Evolutionary conservation across 2,329 filamentous ascomycete genomes (phyloP).

Genomic region (Colletotrichum sp.): DNA sequence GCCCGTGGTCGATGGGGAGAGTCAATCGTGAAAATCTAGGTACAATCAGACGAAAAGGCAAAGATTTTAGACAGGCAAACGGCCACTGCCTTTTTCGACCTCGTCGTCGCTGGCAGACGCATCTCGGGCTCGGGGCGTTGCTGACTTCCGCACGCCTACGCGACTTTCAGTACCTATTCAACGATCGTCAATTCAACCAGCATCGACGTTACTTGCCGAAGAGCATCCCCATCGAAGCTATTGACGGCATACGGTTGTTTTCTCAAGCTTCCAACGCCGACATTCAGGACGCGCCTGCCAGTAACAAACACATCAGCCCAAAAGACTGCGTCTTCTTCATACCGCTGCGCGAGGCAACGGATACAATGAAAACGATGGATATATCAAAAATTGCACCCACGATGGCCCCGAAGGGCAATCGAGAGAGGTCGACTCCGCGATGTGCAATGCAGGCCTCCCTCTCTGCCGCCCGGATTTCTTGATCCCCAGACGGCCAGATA

Average conservation of each 20-base stretch:
- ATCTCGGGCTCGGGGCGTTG: neutral
- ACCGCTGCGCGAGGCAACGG: conserved; percentile 22
- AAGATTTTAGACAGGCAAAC: neutral
- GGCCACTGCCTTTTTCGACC: neutral
- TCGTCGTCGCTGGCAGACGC: neutral
- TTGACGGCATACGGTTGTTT: too few relatives aligned
- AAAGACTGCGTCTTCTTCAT: conserved; percentile 14
- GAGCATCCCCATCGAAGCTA: too few relatives aligned
- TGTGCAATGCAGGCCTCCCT: conserved; percentile 59
- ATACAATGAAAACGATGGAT: conserved; percentile 25
- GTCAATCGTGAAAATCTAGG: neutral
- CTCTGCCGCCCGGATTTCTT: conserved; percentile 45
- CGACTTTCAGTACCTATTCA: too few relatives aligned
- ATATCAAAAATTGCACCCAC: conserved; percentile 20
- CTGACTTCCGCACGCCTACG: neutral
- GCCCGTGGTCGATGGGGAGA: neutral
- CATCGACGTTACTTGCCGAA: too few relatives aligned
- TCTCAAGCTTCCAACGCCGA: too few relatives aligned
- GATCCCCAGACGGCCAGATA: conserved; percentile 46
- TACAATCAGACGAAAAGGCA: neutral
- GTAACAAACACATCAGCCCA: too few relatives aligned
- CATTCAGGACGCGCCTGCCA: too few relatives aligned
- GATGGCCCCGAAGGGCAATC: conserved; percentile 23
- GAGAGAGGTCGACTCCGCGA: conserved; percentile 26
- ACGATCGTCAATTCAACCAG: too few relatives aligned